Evolutionary conservation across 2,329 filamentous ascomycete species (phyloP), one percentile per base, ranked within the genome.

Genomic region (Hypoxylon sp.): DNA sequence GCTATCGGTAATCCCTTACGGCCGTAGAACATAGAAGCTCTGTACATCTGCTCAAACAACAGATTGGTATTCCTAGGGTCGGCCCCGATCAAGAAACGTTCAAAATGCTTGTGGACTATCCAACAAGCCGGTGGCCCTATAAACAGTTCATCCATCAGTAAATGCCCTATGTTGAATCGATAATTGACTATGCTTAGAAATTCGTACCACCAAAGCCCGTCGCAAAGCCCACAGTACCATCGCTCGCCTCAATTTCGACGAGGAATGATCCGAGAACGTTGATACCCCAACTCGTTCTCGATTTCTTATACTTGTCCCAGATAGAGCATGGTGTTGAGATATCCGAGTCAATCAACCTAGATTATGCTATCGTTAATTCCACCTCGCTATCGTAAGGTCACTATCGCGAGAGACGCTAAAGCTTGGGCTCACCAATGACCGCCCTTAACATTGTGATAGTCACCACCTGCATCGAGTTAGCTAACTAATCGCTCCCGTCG

Each of bases 1-100:
- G 94, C 94, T 10, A 95, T 88, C 1, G 94, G 92, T 1, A 98
- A 88, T 50, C 94, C 94, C 80, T 98, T 98, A 72, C 94, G 91
- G 68, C 94, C 94, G 77, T 98, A 98, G 84, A 97, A 98, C 93
- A 97, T 97, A 73, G 93, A 97, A 1, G 87, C 92, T 66, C 94
- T 90, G 84, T 97, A 98, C 94, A 98, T 97, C 80, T 97, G 93
- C 83, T 98, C 94, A 78, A 97, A 98, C 30, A 98, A 84, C 69
- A 94, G 87, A 81, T 97, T 97, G 58, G 93, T 97, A 77, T 98
- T 93, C 74, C 94, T 87, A 10, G 94, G 94, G 79, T 98, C 94
- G 74, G 93, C 90, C 45, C 93, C 94, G 73, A 97, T 86, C 67
- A 98, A 83, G 86, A 98, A 98, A 69, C 94, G 89, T 80, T 96